Base-by-base conservation (phyloP, 164 flowering plant species). In the Stephania yunnanensis region DNA sequence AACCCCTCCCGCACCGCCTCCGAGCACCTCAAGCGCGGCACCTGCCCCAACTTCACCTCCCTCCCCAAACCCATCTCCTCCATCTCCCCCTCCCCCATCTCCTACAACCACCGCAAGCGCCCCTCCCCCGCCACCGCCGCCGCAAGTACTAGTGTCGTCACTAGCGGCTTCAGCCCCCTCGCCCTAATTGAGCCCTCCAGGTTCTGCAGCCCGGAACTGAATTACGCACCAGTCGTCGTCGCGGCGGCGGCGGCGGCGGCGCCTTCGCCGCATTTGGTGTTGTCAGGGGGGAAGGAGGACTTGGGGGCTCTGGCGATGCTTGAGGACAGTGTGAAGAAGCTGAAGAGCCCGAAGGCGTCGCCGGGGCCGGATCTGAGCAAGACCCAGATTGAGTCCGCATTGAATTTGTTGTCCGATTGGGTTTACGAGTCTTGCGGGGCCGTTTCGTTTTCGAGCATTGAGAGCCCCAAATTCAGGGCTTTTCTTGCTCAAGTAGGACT, bases 261-360 rank as follows among this genome's bases (percentile, higher is more conserved):
- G 1, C 71, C 44, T 5, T 42, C 86, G 75, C 90, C 76, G 77
- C 93, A 90, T 83, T 86, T 94, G 91, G 72, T 88, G 78, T 78
- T 95, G 5, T 95, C 99, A 3, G 99, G 99, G 17, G 99, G 99
- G 48, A 95, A 93, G 73, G 99, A 93, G 80, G 99, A 95, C 77
- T 84, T 95, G 77, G 97, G 93, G 17, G 89, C 99, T 31, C 75
- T 94, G 31, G 98, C 95, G 7, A 90, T 90, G 98, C 75, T 96
- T 81, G 97, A 96, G 79, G 95, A 96, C 74, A 92, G 98, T 78
- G 98, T 96, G 75, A 94, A 92, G 86, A 89, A 87, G 87, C 84
- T 96, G 42, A 93, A 90, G 82, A 92, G 97, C 72, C 97, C 98
- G 0, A 94, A 92, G 71, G 83, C 97, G 1, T 87, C 93, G 0